Evolutionary conservation across 208 protist species (phyloP).

Genomic region (Trypanosomatidae sp.): DNA sequence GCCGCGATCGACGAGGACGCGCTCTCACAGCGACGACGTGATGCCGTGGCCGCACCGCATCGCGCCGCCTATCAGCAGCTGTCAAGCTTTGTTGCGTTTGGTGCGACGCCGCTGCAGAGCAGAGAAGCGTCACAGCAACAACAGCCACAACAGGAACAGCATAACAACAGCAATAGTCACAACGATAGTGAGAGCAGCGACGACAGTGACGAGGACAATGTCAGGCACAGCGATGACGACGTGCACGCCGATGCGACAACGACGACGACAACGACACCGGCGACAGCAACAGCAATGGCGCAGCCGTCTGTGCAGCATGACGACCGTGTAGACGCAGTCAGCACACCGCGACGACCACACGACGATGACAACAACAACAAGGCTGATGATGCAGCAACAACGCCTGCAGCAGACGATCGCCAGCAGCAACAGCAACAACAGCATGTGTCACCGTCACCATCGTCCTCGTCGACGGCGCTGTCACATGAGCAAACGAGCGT

Average conservation of each 20-base stretch:
- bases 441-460: too few relatives aligned
- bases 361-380: too few relatives aligned
- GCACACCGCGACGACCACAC: too few relatives aligned
- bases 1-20: neutral
- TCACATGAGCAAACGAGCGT: too few relatives aligned
- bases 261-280: neutral
- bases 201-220: neutral
- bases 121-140: neutral
- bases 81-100: constrained; percentile 27
- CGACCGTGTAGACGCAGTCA: too few relatives aligned
- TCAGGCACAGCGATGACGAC: neutral
- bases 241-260: neutral
- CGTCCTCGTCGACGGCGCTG: too few relatives aligned
- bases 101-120: constrained; percentile 2
- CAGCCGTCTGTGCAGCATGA: too few relatives aligned
- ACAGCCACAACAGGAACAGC: neutral
- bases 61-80: constrained; percentile 15
- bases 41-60: constrained; percentile 1
- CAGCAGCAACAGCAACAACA: too few relatives aligned
- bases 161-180: neutral
- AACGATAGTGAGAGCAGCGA: neutral
- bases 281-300: too few relatives aligned
- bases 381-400: too few relatives aligned
- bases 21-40: constrained; percentile 3
- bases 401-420: too few relatives aligned